Evolutionary conservation across 805 yeast species (phyloP), one percentile per base, ranked within the genome.

Genomic region (Millerozyma miso): DNA sequence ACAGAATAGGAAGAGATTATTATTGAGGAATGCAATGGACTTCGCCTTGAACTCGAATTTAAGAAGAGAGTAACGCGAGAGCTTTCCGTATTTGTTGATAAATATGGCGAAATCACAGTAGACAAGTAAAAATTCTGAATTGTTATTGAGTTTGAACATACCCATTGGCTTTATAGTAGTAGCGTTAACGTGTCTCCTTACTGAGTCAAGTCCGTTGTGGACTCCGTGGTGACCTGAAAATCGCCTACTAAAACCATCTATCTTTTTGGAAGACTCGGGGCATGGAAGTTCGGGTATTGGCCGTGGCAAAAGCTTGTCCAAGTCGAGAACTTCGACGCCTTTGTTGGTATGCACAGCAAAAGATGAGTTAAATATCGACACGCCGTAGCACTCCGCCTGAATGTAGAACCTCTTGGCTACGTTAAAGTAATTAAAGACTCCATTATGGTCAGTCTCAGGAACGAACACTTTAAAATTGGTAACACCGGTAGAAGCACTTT

Each of bases 71-170:
- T 60, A 63, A 16, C 78, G 60, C 6, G 77, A 71, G 32, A 81
- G 65, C 47, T 73, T 72, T 3, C 86, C 86, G 33, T 72, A 67
- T 38, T 76, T 73, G 55, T 83, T 80, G 44, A 82, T 74, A 44
- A 81, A 81, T 2, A 87, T 66, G 3, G 87, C 88, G 52, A 83
- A 81, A 41, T 80, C 81, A 43, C 77, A 85, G 64, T 85, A 88
- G 31, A 85, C 83, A 37, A 85, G 58, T 12, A 85, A 60, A 41
- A 81, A 76, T 40, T 77, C 77, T 12, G 69, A 63, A 40, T 76
- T 68, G 38, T 78, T 77, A 6, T 69, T 60, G n/a, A 84, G 66
- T 52, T 79, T 78, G 55, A 76, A 81, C 73, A 84, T 80, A 2
- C 83, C 80, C 51, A 83, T 60, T 1, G 91, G 87, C 40, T 63